These are phyloP conservation scores for Annulohypoxylon bovei DNA, from an alignment of 495 filamentous ascomycete species.

Conservation along the genomic window DNA sequence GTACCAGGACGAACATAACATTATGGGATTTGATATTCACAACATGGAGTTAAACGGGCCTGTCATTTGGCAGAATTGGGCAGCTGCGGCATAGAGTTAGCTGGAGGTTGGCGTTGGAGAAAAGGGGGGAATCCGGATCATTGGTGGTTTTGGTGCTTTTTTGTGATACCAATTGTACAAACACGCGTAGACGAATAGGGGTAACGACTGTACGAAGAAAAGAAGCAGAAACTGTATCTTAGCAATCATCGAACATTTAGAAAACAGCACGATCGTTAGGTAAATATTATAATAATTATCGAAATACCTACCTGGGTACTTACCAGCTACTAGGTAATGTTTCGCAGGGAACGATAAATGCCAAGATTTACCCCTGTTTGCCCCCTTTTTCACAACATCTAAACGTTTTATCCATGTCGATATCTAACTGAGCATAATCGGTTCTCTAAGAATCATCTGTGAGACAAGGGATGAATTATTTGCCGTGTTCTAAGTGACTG, in stretches of 20 bases:
- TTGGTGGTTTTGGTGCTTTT: constrained; percentile 1
- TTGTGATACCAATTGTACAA: constrained; percentile 2
- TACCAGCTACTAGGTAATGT: no score
- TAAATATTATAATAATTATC: background rate
- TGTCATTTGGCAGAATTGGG: constrained; percentile 8
- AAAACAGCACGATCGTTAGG: background rate
- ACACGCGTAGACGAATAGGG: background rate
- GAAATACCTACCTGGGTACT: background rate
- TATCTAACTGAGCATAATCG: background rate
- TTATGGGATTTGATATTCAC: constrained; percentile 9
- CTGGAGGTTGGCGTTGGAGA: background rate
- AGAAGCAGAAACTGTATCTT: background rate
- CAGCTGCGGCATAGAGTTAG: background rate
- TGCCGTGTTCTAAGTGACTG: background rate
- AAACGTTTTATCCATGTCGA: background rate
- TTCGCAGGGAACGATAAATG: background rate
- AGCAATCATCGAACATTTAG: background rate
- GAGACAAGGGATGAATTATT: background rate
- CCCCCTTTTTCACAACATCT: background rate
- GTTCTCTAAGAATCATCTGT: background rate
- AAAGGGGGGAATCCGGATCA: background rate
- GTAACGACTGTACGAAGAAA: background rate
- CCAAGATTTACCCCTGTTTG: background rate
- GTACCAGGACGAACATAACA: constrained; percentile 1
- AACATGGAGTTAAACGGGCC: constrained; percentile 8